Base-by-base conservation (phyloP, 768 basidiomycete genomes). In the Hemileccinum rubropunctum region DNA sequence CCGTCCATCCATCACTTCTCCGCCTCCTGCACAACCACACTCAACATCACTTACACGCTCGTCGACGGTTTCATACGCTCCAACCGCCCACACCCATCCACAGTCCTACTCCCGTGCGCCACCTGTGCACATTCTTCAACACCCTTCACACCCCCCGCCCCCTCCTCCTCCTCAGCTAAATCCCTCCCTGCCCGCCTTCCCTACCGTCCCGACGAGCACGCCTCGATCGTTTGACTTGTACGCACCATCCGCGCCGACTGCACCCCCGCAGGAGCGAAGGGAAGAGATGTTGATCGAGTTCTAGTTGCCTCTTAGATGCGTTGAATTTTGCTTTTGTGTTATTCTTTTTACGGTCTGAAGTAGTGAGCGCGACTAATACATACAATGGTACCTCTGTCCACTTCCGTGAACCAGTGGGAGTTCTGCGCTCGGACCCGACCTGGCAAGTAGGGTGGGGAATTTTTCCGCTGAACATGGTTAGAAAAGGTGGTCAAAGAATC, bases 201-300 rank as follows among this genome's bases (percentile, higher is more conserved):
- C 88, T 1, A 72, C 71, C 26, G 86, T 72, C 6, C 88, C 87
- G 6, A 85, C 83, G 4, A 70, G 71, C 12, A 64, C 73, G 8
- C 84, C 87, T 2, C 80, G 83, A 60, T 45, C 71, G 6, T 81
- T 77, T 63, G 66, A 77, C 23, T 54, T 75, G 62, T 82, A 83
- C 58, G 71, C 66, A 9, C 64, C 78, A 5, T 71, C 82, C 15
- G 71, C 71, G 40, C 74, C 80, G 4, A 64, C 71, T 34, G 76
- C 73, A 33, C 50, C 63, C 3, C 78, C 80, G 42, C 75, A 77
- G 51, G 83, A 86, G 53, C 79, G 86, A 61, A 79, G 84, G 69
- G 86, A 88, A 50, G 76, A 74, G 42, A 55, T 74, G 56, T 58
- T 78, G 66, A 78, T 78, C 52, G 76, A 78, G 32, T 44, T 78